Base-by-base conservation (phyloP, 1,139 yeast genomes). In the Debaryomyces subglobosus region DNA sequence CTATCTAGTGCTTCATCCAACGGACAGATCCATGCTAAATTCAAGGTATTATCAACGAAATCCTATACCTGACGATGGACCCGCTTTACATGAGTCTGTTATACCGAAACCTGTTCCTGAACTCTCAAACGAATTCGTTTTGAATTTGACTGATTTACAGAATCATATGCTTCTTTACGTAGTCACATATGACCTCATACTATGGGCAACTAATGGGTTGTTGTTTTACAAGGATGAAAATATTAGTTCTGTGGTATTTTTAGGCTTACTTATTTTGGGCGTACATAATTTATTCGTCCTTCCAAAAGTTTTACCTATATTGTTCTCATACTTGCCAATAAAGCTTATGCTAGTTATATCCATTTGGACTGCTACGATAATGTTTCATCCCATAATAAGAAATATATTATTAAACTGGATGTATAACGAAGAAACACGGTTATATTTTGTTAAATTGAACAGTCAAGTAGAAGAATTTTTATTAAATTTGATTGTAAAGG, bases 101-200 rank as follows among this genome's bases (percentile, higher is more conserved):
- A 57, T 78, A 0, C 95, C 96, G 1, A 82, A 80, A 51, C 96
- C 96, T 0, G 88, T 85, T 3, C 89, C 94, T 1, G 90, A 89
- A 62, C 74, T 88, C 44, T 84, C 94, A 16, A 77, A 89, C 47
- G 96, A 90, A 62, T 90, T 89, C 62, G 68, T 86, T 24, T 65
- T 90, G 52, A 90, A 90, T 63, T 71, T 89, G 57, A 89, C 96
- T 0, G 97, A 90, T 67, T 73, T 90, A 48, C 97, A 90, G 61
- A 90, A 90, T 63, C 86, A 84, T 57, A 86, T 88, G 90, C 64
- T 84, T n/a, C 63, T 84, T 15, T 89, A 85, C 60, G 82, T 86
- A 9, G 65, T 70, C n/a, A 67, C 74, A 0, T 89, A 85, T 74
- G 95, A 90, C 65, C 72, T 74, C 32, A 50, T 81, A 5, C 69